Evolutionary conservation across 2,329 filamentous ascomycete species (phyloP).

Genomic region (Ascochyta koolunga): DNA sequence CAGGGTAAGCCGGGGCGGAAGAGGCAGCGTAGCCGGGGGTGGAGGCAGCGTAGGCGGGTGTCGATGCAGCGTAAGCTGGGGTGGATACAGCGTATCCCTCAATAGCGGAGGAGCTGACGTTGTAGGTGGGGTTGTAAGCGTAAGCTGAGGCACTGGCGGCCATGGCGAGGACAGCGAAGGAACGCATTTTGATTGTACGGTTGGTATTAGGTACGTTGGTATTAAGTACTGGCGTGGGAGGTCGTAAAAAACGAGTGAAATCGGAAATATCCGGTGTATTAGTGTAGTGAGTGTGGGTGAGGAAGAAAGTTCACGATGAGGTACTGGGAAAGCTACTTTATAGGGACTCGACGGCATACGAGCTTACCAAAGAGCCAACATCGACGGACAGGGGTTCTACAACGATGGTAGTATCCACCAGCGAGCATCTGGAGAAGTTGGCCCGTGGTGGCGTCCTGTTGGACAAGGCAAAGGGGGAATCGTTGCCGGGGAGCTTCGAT

Average conservation of each 20-base stretch:
- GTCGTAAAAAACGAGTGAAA: constrained; percentile 49
- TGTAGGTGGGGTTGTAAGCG: constrained; percentile 24
- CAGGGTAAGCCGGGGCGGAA: constrained; percentile 7
- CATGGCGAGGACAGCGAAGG: constrained; percentile 41
- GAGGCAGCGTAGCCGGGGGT: constrained; percentile 18
- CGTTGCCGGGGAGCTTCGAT: constrained; percentile 28
- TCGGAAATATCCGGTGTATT: constrained; percentile 49
- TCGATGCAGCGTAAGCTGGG: constrained; percentile 20
- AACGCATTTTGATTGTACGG: constrained; percentile 48
- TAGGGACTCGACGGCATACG: constrained; percentile 30
- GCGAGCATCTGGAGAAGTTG: constrained; percentile 28
- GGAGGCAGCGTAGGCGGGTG: constrained; percentile 6
- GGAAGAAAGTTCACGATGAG: constrained; percentile 31
- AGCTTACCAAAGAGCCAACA: constrained; percentile 32
- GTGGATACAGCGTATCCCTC: constrained; percentile 1
- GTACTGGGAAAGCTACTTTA: constrained; percentile 42
- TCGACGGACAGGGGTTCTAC: constrained; percentile 31
- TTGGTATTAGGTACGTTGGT: constrained; percentile 40
- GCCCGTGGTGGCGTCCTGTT: constrained; percentile 33
- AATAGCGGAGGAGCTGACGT: constrained; percentile 23
- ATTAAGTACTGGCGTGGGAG: constrained; percentile 42
- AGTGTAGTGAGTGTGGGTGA: constrained; percentile 46
- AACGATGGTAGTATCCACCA: constrained; percentile 36
- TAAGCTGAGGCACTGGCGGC: background rate
- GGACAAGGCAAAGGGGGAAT: constrained; percentile 41